Base-by-base conservation (phyloP, 148 eudicot genomes). In the Chenopodium formosanum region DNA sequence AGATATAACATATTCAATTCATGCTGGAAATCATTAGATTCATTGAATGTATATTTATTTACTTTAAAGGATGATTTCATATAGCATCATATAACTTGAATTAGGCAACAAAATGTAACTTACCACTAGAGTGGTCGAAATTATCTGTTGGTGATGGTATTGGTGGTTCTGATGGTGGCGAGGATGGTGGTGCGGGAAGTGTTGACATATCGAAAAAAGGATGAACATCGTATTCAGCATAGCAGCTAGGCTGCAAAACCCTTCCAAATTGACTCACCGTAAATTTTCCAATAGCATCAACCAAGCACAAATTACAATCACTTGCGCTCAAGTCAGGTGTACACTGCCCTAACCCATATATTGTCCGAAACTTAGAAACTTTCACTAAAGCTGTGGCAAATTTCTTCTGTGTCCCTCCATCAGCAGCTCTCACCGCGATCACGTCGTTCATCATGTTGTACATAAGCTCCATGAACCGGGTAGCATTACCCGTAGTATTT, bases 191-290 rank as follows among this genome's bases (percentile, higher is more conserved):
- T 1, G 74, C 16, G 22, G 81, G 19, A 4, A 74, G 74, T 50
- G 29, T 34, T 50, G 79, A 40, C 27, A 17, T 68, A 27, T 80
- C 60, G 34, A 70, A 85, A 44, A 87, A 89, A 3, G 85, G 78
- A 23, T 77, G 66, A 0, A 31, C 20, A 60, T 87, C 84, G 7
- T 77, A 87, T 7, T 88, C 75, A 65, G 80, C 60, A 60, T 6
- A 12, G 63, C 91, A 89, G 31, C 91, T 87, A 7, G 80, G 69
- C 70, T 11, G 29, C 73, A 83, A 63, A 37, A 80, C 44, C 23
- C 84, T 50, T 1, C 62, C 82, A 48, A 86, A 86, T 25, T 47
- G 7, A 1, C 32, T 63, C 44, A 22, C 2, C 1, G 40, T 9
- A 23, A 83, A n/a, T 10, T 50, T 11, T 4, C n/a, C 34, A 4